Evolutionary conservation across 768 basidiomycete genomes (phyloP), one percentile per base, ranked within the genome.

Genomic region (Inosperma sp.): DNA sequence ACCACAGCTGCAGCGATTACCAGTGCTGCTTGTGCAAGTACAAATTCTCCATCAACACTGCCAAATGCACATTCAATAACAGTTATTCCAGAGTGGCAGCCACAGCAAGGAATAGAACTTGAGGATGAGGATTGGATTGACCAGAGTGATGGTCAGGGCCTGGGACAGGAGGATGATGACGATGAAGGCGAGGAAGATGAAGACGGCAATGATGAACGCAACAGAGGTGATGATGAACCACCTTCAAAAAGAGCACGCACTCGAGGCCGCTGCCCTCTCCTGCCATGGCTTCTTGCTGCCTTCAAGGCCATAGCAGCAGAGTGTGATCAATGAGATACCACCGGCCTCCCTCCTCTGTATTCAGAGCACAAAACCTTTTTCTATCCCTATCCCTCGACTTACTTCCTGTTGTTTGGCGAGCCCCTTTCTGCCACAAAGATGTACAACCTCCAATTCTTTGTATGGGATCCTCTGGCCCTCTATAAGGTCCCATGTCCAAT

Each of bases 81-180:
- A 1, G 26, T 47, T 7, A 47, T 34, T 7, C 36, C 34, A 25
- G 48, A 40, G 34, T 22, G 39, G 12, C 14, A 40, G 6, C 26
- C 21, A 14, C 26, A 3, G 23, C 41, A 22, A 29, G 27, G 27
- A 1, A 14, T 36, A 14, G 48, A 36, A 17, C 9, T 26, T 10
- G 48, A 29, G 2, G 48, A 49, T 7, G 48, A 40, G 19, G 30
- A 19, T 19, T 23, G 12, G 22, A 27, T 14, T 8, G 48, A 49
- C 12, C 25, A 29, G 12, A 36, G 8, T 3, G 36, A 49, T 49
- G 48, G 48, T 14, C 12, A n/a, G 25, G 47, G 35, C 4, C 35
- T 48, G 23, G 47, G 47, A n/a, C n/a, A 48, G 1, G 47, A 93
- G 64, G 51, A 52, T 22, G 44, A 47, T 9, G 33, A 26, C 9